Evolutionary conservation across 176 grass and related monocot species (phyloP).

Genomic region (Neostapfia colusana): DNA sequence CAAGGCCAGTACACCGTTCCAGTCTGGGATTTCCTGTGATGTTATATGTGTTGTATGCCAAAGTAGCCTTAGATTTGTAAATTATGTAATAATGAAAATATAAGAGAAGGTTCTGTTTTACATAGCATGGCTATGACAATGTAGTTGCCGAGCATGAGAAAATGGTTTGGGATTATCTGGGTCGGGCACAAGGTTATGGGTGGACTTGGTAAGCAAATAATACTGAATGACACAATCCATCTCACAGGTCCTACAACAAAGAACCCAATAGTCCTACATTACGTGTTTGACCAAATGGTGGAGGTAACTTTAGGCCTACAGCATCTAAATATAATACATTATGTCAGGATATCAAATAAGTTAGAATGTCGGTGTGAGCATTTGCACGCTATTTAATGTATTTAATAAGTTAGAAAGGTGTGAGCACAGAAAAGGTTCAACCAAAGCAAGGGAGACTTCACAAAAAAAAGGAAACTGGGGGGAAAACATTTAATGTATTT

Average conservation of each 20-base stretch:
- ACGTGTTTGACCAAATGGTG: neutral
- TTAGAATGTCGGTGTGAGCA: neutral
- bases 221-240: neutral
- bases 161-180: neutral
- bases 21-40: conserved; percentile 89
- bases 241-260: neutral
- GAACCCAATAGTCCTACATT: neutral
- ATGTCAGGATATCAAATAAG: neutral
- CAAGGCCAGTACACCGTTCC: conserved; percentile 83
- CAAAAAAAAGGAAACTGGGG: neutral
- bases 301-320: neutral
- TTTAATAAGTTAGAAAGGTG: neutral
- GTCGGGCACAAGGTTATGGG: neutral
- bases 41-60: conserved; percentile 10
- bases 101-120: neutral
- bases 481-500: neutral
- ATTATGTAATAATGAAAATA: conserved; percentile 34
- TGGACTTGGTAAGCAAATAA: neutral
- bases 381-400: no score
- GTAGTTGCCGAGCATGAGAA: neutral
- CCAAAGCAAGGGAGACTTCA: neutral
- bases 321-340: neutral
- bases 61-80: conserved; percentile 37
- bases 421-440: neutral
- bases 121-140: conserved; percentile 6